Evolutionary conservation across 1,284 basidiomycete genomes (phyloP), one percentile per base, ranked within the genome.

Genomic region (Ceratobasidium papillatum): DNA sequence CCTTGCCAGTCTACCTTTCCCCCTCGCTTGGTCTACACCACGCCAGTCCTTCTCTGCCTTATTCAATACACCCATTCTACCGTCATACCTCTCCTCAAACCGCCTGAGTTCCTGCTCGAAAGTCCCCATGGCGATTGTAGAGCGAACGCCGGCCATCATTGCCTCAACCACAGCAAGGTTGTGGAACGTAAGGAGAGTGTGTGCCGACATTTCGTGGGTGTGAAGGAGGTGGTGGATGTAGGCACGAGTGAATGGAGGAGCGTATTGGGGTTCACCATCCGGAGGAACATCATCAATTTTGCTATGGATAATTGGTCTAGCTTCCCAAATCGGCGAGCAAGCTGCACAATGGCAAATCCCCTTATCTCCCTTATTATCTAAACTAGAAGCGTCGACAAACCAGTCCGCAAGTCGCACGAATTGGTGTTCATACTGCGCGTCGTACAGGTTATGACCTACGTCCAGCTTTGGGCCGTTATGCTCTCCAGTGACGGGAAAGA

Each of bases 181-280:
- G 80, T 95, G 94, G 82, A 89, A 84, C 11, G 85, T 86, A 12
- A 95, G 86, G 41, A 94, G 81, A 3, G 91, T 80, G 78, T 94
- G 91, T 0, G 92, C 90, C 0, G 90, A 89, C 93, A 95, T 94
- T 80, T 95, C 93, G 82, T 95, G 93, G 8, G 93, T 94, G 69
- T 91, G 90, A 52, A 94, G 83, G 12, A 95, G 87, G 78, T 95
- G 94, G 80, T 95, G 92, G 38, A 93, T 69, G 78, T 94, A 94
- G 1, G 91, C 90, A n/a, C 90, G 87, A 2, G 88, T 89, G 78
- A 85, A 87, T 0, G 87, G 83, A 1, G 82, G 81, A 4, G 66
- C 61, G n/a, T 43, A 58, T 32, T 49, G 32, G 14, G 59, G 22
- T 22, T 61, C 64, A 45, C 22, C 12, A 27, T 80, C 78, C 77